Percentiles rank a stretch among this genome's conserved stretches.
Conservation (phyloP, 805 yeast species). For the Metschnikowia colocasiae region DNA sequence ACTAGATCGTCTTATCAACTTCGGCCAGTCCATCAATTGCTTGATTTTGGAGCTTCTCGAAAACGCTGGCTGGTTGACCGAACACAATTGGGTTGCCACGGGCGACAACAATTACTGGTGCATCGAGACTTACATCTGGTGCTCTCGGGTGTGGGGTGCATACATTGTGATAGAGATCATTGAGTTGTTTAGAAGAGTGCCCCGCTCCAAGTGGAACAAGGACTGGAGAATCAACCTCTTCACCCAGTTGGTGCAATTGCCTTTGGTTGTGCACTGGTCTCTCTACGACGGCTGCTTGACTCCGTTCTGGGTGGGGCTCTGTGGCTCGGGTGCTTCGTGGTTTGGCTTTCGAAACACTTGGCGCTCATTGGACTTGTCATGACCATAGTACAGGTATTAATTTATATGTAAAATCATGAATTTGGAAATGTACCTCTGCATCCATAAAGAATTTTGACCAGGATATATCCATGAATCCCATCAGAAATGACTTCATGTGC, state of each 20-base stretch:
- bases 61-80: constrained; percentile 45
- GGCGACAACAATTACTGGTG: constrained; percentile 40
- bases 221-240: constrained; percentile 36
- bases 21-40: constrained; percentile 39
- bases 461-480: too few relatives aligned
- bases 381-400: neutral
- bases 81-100: constrained; percentile 44
- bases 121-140: constrained; percentile 42
- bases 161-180: constrained; percentile 38
- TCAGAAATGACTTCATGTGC: too few relatives aligned
- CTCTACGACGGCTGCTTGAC: constrained; percentile 41
- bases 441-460: too few relatives aligned
- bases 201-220: constrained; percentile 32
- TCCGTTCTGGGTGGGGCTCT: constrained; percentile 48
- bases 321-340: constrained; percentile 44
- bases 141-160: constrained; percentile 44
- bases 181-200: constrained; percentile 40
- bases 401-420: neutral
- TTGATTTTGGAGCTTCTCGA: constrained; percentile 38
- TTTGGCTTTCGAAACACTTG: constrained; percentile 36
- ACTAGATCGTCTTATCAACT: constrained; percentile 32
- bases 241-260: constrained; percentile 37
- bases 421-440: too few relatives aligned
- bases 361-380: constrained; percentile 31
- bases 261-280: constrained; percentile 44